These are phyloP conservation scores for Marasmius fiardii DNA, from an alignment of 1,284 basidiomycete species.

Conservation along the genomic window DNA sequence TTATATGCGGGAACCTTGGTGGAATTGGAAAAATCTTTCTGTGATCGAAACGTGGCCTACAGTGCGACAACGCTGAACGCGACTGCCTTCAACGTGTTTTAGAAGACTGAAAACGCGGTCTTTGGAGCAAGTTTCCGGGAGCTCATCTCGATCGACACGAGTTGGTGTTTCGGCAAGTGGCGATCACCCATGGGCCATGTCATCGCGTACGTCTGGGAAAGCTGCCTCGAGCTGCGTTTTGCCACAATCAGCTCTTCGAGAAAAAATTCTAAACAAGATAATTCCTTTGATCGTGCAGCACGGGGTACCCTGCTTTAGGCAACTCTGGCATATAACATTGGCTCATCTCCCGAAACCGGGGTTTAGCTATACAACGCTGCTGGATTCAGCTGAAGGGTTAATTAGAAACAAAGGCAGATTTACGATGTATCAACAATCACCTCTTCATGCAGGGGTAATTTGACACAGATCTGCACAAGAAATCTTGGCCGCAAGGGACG, in stretches of 20 bases:
- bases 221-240: constrained; percentile 31
- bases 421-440: constrained; percentile 10
- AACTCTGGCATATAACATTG: constrained; percentile 49
- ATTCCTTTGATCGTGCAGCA: constrained; percentile 12
- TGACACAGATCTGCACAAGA: constrained; percentile 8
- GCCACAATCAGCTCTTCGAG: constrained; percentile 17
- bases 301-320: constrained; percentile 46
- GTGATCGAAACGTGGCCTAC: constrained; percentile 72
- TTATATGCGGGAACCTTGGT: constrained; percentile 40
- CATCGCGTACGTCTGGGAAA: constrained; percentile 14
- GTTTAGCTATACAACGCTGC: constrained; percentile 54
- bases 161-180: constrained; percentile 34
- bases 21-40: constrained; percentile 37
- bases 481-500: constrained; percentile 9
- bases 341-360: constrained; percentile 37
- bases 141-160: constrained; percentile 67
- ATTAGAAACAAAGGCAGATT: constrained; percentile 49
- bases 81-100: constrained; percentile 64
- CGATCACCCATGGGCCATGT: constrained; percentile 12
- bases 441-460: background rate
- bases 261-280: constrained; percentile 7
- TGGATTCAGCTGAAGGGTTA: constrained; percentile 52
- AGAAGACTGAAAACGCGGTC: constrained; percentile 59
- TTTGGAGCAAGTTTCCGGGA: constrained; percentile 68
- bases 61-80: constrained; percentile 58